phyloP scores from a whole-genome alignment of 306 rosid species.

The Luffa aegyptiaca region DNA sequence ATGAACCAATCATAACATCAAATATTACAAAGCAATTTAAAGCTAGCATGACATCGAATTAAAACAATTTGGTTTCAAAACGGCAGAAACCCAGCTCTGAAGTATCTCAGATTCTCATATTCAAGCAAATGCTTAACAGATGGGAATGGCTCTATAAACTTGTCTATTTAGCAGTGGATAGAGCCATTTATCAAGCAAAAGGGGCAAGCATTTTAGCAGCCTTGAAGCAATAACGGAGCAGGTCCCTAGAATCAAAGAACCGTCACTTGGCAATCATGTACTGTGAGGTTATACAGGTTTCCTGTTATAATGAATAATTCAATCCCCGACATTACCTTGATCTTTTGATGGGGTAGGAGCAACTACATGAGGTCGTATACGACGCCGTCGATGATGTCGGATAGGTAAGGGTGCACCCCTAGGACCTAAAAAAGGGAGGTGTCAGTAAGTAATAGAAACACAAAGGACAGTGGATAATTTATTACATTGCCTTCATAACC shows the following conservation, averaged over 20 bases:
- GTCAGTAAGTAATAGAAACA: slow-evolving; percentile 7
- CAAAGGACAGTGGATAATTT: not conserved
- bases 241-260: not conserved
- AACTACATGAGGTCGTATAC: slow-evolving; percentile 22
- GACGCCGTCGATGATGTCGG: slow-evolving; percentile 28
- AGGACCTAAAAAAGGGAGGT: slow-evolving; percentile 36
- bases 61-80: not conserved
- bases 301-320: not conserved
- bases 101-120: not conserved
- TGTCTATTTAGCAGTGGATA: not conserved
- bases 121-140: not conserved
- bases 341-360: slow-evolving; percentile 60
- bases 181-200: not conserved
- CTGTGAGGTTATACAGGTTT: not conserved
- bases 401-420: slow-evolving; percentile 19
- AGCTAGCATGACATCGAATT: not conserved
- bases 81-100: not conserved
- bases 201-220: not conserved
- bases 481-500: slow-evolving; percentile 31
- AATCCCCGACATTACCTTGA: slow-evolving; percentile 38
- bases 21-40: not conserved
- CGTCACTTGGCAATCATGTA: not conserved
- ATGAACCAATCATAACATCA: not conserved
- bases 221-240: not conserved
- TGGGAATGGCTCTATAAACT: not conserved